Evolutionary conservation across 768 basidiomycete species (phyloP).

Genomic region (Hypsizygus marmoreus): DNA sequence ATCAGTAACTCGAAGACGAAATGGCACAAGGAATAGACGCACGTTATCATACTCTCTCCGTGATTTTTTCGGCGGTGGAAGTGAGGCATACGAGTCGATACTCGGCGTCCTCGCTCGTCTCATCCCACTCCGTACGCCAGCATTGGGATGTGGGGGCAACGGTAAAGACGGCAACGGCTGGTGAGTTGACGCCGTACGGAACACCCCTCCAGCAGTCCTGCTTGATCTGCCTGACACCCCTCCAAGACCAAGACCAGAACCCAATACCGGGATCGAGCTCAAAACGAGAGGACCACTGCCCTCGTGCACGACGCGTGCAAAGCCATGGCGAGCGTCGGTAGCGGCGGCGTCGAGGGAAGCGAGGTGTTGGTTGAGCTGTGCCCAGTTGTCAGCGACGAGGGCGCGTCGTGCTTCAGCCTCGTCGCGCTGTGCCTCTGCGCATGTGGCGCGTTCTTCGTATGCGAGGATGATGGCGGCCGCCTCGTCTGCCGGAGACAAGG

Average conservation of each 20-base stretch:
- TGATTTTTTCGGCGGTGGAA: slow-evolving; percentile 53
- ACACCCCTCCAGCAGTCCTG: not conserved
- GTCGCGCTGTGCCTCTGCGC: slow-evolving; percentile 55
- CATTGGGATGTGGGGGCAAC: slow-evolving; percentile 41
- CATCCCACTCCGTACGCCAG: slow-evolving; percentile 23
- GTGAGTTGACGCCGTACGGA: slow-evolving; percentile 10
- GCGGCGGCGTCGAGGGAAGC: slow-evolving; percentile 43
- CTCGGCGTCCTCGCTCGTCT: slow-evolving; percentile 37
- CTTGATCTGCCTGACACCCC: not conserved
- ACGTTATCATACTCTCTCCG: slow-evolving; percentile 25
- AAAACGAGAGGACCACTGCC: slow-evolving; percentile 47
- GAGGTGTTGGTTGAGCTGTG: slow-evolving; percentile 51
- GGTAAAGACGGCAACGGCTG: slow-evolving; percentile 36
- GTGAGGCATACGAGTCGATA: slow-evolving; percentile 36
- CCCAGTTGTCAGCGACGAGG: slow-evolving; percentile 50
- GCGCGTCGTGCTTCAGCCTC: slow-evolving; percentile 52
- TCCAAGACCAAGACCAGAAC: too few species aligned
- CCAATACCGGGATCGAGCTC: slow-evolving; percentile 25
- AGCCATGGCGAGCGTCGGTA: slow-evolving; percentile 51
- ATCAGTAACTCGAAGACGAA: slow-evolving; percentile 3
- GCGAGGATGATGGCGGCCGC: slow-evolving; percentile 40
- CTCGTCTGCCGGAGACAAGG: slow-evolving; percentile 21
- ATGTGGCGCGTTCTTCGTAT: slow-evolving; percentile 49
- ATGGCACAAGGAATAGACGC: not conserved
- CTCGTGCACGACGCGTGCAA: slow-evolving; percentile 43